Evolutionary conservation across 1,284 basidiomycete species (phyloP), one percentile per base, ranked within the genome.

Genomic region (Tylopilus sp.): DNA sequence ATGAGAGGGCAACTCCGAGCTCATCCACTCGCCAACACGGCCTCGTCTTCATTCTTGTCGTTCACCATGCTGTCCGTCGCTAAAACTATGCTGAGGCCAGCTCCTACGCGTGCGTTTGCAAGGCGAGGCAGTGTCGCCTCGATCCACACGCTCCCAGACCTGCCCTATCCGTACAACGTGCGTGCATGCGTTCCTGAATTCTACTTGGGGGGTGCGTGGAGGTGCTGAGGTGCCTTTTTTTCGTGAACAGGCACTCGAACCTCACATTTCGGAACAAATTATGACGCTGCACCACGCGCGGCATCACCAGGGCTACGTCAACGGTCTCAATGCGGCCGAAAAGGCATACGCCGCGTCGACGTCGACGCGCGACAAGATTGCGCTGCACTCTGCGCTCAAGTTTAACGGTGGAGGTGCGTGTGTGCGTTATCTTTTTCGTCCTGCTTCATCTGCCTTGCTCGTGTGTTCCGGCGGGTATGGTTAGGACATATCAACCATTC

Each of bases 271-370:
- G 4, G 72, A 78, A 60, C 82, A 92, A 70, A 94, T 93, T 62
- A 94, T 94, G 91, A 84, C 78, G 53, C 79, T 98, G 55, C 95
- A 99, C 72, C 94, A 99, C 77, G 82, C 83, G 61, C 95, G 94
- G 78, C 95, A 99, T 69, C 95, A 98, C 71, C 89, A 92, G 71
- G 81, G 88, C 20, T 96, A 95, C 70, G 91, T 96, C 54, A 91
- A 85, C 62, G 90, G 90, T 8, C 77, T 95, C 56, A 95, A 96
- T 70, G 82, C 92, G 21, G 92, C 94, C 34, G 94, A 97, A 71
- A 85, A 91, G 66, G 75, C 85, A 24, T 91, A 91, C 65, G 76
- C 78, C 41, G 83, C 83, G 62, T 69, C 85, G 6, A 64, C 73
- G 42, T 79, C 80, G 31, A 82, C 87, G 59, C 87, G 85, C 71